Evolutionary conservation across 306 rosid genomes (phyloP).

Genomic region (Quercus engelmannii): DNA sequence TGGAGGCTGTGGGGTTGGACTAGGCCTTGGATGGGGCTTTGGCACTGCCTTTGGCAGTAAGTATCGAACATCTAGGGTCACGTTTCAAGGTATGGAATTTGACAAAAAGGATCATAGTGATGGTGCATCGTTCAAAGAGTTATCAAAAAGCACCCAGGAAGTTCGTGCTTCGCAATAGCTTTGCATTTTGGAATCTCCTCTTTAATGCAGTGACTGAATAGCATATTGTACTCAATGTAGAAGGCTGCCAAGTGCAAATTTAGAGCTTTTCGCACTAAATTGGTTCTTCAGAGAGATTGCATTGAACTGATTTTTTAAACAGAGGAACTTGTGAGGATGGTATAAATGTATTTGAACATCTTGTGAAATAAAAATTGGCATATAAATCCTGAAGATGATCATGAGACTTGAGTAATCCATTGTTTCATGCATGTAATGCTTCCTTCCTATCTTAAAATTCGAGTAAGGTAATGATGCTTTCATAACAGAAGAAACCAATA

Average conservation of each 20-base stretch:
- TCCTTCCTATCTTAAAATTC: too few species aligned
- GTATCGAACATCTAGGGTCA: constrained; percentile 65
- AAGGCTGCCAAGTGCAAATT: background rate
- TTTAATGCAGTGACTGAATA: background rate
- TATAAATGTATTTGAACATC: background rate
- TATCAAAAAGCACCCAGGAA: constrained; percentile 34
- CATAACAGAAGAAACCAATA: too few species aligned
- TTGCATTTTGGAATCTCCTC: background rate
- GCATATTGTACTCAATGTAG: background rate
- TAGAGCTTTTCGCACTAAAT: background rate
- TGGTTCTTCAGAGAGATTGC: background rate
- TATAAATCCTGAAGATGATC: background rate
- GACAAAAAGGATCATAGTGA: constrained; percentile 38
- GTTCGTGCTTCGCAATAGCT: constrained; percentile 32
- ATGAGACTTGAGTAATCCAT: too few species aligned
- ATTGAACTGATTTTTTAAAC: background rate
- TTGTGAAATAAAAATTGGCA: background rate
- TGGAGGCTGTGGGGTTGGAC: constrained; percentile 97
- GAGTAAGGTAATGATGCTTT: too few species aligned
- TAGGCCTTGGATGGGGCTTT: constrained; percentile 99
- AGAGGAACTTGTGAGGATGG: background rate
- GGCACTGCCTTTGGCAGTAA: constrained; percentile 88
- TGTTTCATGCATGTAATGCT: too few species aligned
- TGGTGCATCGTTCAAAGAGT: constrained; percentile 18
- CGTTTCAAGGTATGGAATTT: constrained; percentile 72